phyloP scores from a whole-genome alignment of 345 rosid species.

The Conringia planisiliqua region DNA sequence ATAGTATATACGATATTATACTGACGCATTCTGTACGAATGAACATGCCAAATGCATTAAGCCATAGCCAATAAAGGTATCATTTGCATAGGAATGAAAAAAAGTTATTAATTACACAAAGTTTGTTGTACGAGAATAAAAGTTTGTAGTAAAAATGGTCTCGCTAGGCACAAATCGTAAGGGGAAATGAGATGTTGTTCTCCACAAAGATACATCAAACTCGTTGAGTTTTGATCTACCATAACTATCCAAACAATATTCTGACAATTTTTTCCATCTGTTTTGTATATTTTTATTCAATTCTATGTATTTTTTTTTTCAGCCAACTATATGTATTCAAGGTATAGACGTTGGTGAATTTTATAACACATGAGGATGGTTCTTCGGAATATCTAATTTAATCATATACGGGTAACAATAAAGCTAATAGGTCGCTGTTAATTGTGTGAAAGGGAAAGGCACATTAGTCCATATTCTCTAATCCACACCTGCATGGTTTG shows the following conservation, averaged over 20 bases:
- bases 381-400: not conserved
- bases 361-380: not conserved
- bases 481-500: constrained; percentile 26
- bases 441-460: constrained; percentile 13
- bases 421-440: constrained; percentile 15
- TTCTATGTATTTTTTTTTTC: not conserved
- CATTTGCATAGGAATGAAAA: not conserved
- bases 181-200: not conserved
- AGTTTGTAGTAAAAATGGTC: too few relatives aligned
- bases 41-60: constrained; percentile 9
- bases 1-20: not conserved
- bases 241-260: too few relatives aligned
- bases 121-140: too few relatives aligned
- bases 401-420: not conserved
- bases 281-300: not conserved
- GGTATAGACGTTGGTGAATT: not conserved
- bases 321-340: not conserved
- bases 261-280: not conserved
- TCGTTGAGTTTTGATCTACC: too few relatives aligned
- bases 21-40: constrained; percentile 3
- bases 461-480: not conserved
- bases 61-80: not conserved
- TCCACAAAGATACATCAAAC: not conserved
- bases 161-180: not conserved
- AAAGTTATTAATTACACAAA: too few relatives aligned